Conservation (phyloP, 352 stramenopile genomes). For the Phytophthora quininea region DNA sequence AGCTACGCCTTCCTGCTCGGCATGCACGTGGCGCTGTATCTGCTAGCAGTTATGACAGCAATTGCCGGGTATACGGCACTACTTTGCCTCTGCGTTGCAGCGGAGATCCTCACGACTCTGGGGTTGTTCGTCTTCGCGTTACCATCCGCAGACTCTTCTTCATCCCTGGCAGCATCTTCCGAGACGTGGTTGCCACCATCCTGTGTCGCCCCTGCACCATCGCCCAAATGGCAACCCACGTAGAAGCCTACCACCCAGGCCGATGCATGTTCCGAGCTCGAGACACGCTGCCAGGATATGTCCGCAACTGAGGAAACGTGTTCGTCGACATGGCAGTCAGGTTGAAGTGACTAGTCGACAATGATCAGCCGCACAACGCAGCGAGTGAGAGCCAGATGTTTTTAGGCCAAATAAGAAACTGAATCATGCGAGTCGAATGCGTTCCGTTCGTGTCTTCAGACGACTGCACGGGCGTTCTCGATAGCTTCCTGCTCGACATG, state of each 20-base stretch:
- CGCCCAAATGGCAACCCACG: slow-evolving; percentile 48
- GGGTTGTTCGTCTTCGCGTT: slow-evolving; percentile 33
- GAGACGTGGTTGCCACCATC: slow-evolving; percentile 39
- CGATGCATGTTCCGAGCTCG: slow-evolving; percentile 44
- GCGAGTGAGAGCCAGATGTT: too few relatives aligned
- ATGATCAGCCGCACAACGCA: too few relatives aligned
- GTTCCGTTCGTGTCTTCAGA: background rate
- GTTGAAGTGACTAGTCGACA: too few relatives aligned
- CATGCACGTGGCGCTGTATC: slow-evolving; percentile 13
- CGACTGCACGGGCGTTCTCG: background rate
- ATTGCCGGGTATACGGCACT: slow-evolving; percentile 3
- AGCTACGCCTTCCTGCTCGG: slow-evolving; percentile 23
- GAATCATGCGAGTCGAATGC: too few relatives aligned
- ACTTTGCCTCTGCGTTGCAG: slow-evolving; percentile 1
- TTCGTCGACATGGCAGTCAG: too few relatives aligned
- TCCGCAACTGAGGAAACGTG: too few relatives aligned
- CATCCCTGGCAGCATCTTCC: slow-evolving; percentile 39
- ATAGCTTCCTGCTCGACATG: background rate
- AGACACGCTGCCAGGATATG: slow-evolving; percentile 46
- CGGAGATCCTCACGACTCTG: slow-evolving; percentile 9
- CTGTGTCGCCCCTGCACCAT: slow-evolving; percentile 48
- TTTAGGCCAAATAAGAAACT: too few relatives aligned
- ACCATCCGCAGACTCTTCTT: slow-evolving; percentile 44
- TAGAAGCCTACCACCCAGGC: slow-evolving; percentile 42
- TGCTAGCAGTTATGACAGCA: slow-evolving; percentile 10